Conservation (phyloP, 2,329 filamentous ascomycete species). For the Emmonsia crescens region DNA sequence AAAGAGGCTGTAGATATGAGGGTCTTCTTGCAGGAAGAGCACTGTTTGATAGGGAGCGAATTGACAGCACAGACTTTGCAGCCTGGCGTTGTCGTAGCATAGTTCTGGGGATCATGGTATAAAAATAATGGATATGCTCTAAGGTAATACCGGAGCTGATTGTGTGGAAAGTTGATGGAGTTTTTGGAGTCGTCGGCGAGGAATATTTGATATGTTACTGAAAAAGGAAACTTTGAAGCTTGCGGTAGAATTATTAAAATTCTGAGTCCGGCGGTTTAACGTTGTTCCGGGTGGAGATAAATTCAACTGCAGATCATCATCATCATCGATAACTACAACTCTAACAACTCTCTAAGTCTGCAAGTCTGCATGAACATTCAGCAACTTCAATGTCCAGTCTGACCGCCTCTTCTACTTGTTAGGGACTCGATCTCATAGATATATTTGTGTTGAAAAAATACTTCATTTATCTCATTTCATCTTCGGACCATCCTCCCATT, state of each 20-base stretch:
- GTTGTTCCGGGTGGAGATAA: not conserved
- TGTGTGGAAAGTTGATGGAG: not conserved
- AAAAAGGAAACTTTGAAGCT: not conserved
- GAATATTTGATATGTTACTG: not conserved
- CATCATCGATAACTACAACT: too few relatives aligned
- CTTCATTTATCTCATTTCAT: not conserved
- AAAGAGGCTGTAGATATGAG: slow-evolving; percentile 24
- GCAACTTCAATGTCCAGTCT: not conserved
- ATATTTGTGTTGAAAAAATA: not conserved
- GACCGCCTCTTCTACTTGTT: not conserved
- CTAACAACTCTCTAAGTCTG: too few relatives aligned
- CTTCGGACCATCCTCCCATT: not conserved
- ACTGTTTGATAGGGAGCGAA: slow-evolving; percentile 25
- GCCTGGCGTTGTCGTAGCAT: slow-evolving; percentile 33
- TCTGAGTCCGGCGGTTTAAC: not conserved
- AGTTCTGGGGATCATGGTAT: slow-evolving; percentile 32
- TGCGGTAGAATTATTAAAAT: slow-evolving; percentile 4
- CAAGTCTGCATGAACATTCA: not conserved
- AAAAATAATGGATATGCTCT: not conserved
- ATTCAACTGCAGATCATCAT: not conserved
- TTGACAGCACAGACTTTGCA: slow-evolving; percentile 25
- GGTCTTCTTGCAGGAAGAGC: slow-evolving; percentile 24
- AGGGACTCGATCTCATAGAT: not conserved
- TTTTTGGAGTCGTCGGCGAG: not conserved
- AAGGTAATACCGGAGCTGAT: not conserved